Base-by-base conservation (phyloP, 1,284 basidiomycete species). In the Moniliophthora roreri region DNA sequence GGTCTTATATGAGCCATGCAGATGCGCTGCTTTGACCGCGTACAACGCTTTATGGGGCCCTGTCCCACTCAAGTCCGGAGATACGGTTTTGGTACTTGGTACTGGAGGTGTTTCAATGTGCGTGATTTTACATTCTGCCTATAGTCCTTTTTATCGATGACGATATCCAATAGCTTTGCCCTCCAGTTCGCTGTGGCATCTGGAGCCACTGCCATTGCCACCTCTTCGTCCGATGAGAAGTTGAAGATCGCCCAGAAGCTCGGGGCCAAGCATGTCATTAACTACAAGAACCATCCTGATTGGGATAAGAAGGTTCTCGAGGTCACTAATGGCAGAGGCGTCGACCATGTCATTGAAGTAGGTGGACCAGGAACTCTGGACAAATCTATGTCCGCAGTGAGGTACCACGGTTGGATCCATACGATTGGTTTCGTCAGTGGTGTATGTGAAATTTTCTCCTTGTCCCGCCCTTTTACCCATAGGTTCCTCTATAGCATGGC, bases 151-250 rank as follows among this genome's bases (percentile, higher is more conserved):
- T 32, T 18, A 41, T 18, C 15, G 24, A 16, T 20, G 6, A 15
- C 52, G n/a, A n/a, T 41, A 11, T 9, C 2, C 35, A 15, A 10
- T 49, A 74, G 68, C 28, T 69, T 76, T 62, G 69, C 64, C 35
- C 52, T 69, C 16, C 77, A 79, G 61, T 63, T 81, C 48, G 78
- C 76, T 2, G 66, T 73, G 21, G 76, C 73, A 4, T 71, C 71
- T 0, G 79, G 80, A 13, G 78, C 78, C 3, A 71, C 61, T 7
- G 76, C 76, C 11, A 77, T 83, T 56, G 63, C 71, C 36, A 81
- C 79, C 3, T 79, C 75, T 0, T 79, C 77, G 2, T 77, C 76
- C 1, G 76, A 79, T 56, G 71, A 73, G 39, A 83, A 82, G 63
- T 68, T 77, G 5, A 62, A 70, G 48, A 40, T 69, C 16, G 71